phyloP scores from a whole-genome alignment of 345 rosid species.

The Linum lewisii region DNA sequence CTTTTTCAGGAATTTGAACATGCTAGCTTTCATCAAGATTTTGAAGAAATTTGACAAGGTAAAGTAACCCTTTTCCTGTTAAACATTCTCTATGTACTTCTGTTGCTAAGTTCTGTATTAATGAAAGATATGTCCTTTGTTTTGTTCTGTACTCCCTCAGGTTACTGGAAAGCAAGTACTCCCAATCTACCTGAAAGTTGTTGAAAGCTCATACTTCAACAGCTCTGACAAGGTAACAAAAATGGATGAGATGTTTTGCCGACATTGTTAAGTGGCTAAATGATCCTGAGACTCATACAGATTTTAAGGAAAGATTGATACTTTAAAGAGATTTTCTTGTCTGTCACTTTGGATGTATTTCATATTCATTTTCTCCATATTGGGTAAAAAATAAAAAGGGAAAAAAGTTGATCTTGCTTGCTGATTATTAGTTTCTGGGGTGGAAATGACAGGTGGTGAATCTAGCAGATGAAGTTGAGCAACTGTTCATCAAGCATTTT shows the following conservation, averaged over 20 bases:
- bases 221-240: conserved; percentile 77
- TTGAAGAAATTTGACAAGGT: conserved; percentile 94
- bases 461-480: conserved; percentile 83
- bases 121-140: conserved; percentile 2
- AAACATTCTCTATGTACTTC: neutral
- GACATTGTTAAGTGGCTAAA: conserved; percentile 39
- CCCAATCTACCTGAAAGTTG: conserved; percentile 83
- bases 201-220: conserved; percentile 90
- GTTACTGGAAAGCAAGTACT: conserved; percentile 83
- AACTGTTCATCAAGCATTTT: conserved; percentile 69
- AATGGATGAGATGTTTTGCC: conserved; percentile 10
- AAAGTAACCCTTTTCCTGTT: conserved; percentile 8
- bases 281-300: conserved; percentile 12
- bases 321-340: conserved; percentile 25
- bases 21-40: conserved; percentile 93
- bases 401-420: conserved; percentile 11
- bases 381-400: neutral
- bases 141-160: conserved; percentile 20
- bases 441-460: conserved; percentile 65
- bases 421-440: conserved; percentile 17
- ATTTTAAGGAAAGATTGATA: conserved; percentile 6
- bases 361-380: conserved; percentile 4
- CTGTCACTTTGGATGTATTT: conserved; percentile 5
- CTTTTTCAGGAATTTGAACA: conserved; percentile 78
- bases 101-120: conserved; percentile 4